Percentiles rank a stretch among this genome's conserved stretches.
Evolutionary conservation across 2,329 filamentous ascomycete genomes (phyloP).

Genomic region (Arthroderma sp.): DNA sequence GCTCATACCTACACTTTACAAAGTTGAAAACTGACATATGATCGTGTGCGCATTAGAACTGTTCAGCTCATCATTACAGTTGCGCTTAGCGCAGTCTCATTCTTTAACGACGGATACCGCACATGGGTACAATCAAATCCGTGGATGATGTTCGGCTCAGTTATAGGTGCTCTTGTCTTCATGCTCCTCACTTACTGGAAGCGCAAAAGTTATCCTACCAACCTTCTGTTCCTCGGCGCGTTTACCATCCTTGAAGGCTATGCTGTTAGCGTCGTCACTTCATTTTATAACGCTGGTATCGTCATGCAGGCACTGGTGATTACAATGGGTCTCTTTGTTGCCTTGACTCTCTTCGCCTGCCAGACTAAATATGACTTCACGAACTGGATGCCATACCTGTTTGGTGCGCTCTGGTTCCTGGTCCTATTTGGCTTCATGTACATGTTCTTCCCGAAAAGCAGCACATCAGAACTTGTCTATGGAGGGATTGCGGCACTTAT

Average conservation of each 20-base stretch:
- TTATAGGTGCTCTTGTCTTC: slow-evolving; percentile 71
- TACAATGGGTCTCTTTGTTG: slow-evolving; percentile 56
- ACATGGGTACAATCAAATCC: slow-evolving; percentile 73
- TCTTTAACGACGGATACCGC: slow-evolving; percentile 69
- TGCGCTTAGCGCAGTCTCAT: slow-evolving; percentile 67
- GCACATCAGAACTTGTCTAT: slow-evolving; percentile 71
- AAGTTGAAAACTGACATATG: background rate
- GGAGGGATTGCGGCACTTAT: slow-evolving; percentile 69
- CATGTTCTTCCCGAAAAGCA: slow-evolving; percentile 73
- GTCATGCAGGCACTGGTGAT: slow-evolving; percentile 84
- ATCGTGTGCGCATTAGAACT: slow-evolving; percentile 38
- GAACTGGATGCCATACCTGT: slow-evolving; percentile 89
- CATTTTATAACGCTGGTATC: slow-evolving; percentile 70
- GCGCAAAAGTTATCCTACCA: slow-evolving; percentile 86
- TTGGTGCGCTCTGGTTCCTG: slow-evolving; percentile 77
- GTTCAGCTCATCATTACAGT: slow-evolving; percentile 80
- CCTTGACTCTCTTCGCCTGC: slow-evolving; percentile 69
- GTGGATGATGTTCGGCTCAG: slow-evolving; percentile 75
- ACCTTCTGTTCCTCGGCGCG: slow-evolving; percentile 77
- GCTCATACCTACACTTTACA: background rate
- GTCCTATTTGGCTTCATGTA: slow-evolving; percentile 89
- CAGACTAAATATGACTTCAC: slow-evolving; percentile 98
- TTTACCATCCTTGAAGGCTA: slow-evolving; percentile 93
- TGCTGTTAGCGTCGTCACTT: slow-evolving; percentile 80
- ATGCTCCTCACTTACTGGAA: slow-evolving; percentile 90